These are phyloP conservation scores for Trichoderma sp. DNA, from an alignment of 2,329 filamentous ascomycete species.

Conservation along the genomic window DNA sequence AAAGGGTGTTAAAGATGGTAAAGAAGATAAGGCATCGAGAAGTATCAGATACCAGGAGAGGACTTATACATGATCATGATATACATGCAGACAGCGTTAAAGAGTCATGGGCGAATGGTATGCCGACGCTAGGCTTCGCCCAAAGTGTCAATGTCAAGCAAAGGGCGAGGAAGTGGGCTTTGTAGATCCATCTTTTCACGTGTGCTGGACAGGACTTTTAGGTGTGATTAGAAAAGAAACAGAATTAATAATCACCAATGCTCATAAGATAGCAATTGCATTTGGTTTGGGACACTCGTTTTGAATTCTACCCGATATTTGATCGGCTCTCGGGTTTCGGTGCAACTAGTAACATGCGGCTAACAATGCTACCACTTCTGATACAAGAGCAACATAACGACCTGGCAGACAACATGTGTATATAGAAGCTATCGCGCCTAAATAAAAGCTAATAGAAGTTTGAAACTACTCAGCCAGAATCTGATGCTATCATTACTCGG, in stretches of 20 bases:
- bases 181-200: background rate
- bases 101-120: background rate
- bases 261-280: background rate
- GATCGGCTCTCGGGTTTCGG: background rate
- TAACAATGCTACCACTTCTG: background rate
- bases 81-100: background rate
- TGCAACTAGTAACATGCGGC: background rate
- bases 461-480: no score
- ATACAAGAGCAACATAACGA: background rate
- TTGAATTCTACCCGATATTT: background rate
- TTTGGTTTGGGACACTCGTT: background rate
- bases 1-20: background rate
- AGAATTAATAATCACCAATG: background rate
- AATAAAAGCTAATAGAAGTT: no score
- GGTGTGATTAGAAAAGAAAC: background rate
- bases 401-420: background rate
- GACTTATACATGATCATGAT: background rate
- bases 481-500: no score
- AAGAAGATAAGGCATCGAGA: background rate
- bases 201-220: no score
- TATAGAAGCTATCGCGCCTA: background rate
- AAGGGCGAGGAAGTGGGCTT: slow-evolving; percentile 18
- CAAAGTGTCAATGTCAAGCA: slow-evolving; percentile 19
- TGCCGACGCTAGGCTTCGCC: slow-evolving; percentile 9
- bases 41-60: background rate